Evolutionary conservation across 306 rosid genomes (phyloP).

Genomic region (Gynostemma pentaphyllum): DNA sequence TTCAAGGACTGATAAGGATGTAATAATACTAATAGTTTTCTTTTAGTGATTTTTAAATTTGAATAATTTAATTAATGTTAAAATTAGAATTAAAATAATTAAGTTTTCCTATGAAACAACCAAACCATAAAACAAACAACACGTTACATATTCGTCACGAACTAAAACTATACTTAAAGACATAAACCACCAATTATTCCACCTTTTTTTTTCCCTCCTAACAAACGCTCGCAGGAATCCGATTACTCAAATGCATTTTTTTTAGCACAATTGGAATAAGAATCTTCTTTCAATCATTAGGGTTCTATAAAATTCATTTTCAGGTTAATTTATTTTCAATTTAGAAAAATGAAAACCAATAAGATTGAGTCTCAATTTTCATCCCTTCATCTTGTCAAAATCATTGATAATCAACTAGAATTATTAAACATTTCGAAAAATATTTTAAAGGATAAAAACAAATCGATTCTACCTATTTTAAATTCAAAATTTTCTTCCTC

Average conservation of each 20-base stretch:
- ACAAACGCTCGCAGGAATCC: neutral
- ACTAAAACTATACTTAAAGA: neutral
- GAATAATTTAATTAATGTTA: neutral
- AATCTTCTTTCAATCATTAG: neutral
- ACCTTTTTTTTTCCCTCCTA: neutral
- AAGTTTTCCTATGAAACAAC: conserved; percentile 4
- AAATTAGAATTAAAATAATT: neutral
- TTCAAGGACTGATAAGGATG: too few relatives aligned
- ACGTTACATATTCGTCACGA: neutral
- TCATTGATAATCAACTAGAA: too few relatives aligned
- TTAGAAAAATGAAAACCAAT: too few relatives aligned
- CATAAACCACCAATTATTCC: neutral
- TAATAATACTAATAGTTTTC: neutral
- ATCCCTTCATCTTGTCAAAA: too few relatives aligned
- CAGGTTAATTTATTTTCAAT: neutral
- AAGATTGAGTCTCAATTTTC: too few relatives aligned
- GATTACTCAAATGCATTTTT: neutral
- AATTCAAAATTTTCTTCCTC: too few relatives aligned
- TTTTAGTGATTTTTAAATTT: too few relatives aligned
- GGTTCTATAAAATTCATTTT: neutral
- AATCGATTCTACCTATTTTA: too few relatives aligned
- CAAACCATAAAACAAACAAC: neutral
- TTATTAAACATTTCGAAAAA: too few relatives aligned
- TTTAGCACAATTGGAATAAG: neutral
- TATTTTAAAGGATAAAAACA: too few relatives aligned